Conservation (phyloP, 805 yeast genomes). For the Ogataea zsoltii region DNA sequence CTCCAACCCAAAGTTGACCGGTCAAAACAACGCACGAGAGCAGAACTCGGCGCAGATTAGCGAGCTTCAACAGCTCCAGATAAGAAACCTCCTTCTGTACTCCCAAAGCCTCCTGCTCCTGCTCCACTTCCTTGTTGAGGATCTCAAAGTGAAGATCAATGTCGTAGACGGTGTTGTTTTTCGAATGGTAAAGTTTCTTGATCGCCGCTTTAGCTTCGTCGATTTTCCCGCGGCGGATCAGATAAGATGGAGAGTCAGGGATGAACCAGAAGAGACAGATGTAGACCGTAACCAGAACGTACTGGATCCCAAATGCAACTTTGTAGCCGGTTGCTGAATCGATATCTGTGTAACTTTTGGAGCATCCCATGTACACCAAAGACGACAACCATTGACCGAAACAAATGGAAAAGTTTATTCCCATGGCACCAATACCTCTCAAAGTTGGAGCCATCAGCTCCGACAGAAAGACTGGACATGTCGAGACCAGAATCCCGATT, state of each 20-base stretch:
- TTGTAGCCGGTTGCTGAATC: not conserved
- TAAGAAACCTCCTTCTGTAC: not conserved
- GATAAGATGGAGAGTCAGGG: slow-evolving; percentile 2
- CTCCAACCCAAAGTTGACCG: slow-evolving; percentile 6
- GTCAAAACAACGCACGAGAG: slow-evolving; percentile 2
- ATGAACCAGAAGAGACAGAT: slow-evolving; percentile 4
- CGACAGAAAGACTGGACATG: slow-evolving; percentile 3
- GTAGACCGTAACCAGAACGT: slow-evolving; percentile 4
- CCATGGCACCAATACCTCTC: slow-evolving; percentile 6
- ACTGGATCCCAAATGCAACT: slow-evolving; percentile 4
- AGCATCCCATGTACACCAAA: slow-evolving; percentile 3
- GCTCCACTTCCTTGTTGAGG: not conserved
- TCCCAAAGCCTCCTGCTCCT: not conserved
- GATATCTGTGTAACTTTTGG: slow-evolving; percentile 1
- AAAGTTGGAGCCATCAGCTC: slow-evolving; percentile 5
- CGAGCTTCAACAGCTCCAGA: not conserved
- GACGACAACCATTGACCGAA: slow-evolving; percentile 4
- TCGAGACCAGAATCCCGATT: slow-evolving; percentile 4
- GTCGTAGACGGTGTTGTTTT: slow-evolving; percentile 2
- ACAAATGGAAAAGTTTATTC: slow-evolving; percentile 6
- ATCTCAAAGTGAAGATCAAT: slow-evolving; percentile 1
- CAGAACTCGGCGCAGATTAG: not conserved
- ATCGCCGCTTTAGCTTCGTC: slow-evolving; percentile 2
- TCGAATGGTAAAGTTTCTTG: slow-evolving; percentile 4
- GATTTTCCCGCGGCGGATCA: slow-evolving; percentile 1